Evolutionary conservation across 2,329 filamentous ascomycete species (phyloP), one percentile per base, ranked within the genome.

Genomic region (Apiospora malaysiana): DNA sequence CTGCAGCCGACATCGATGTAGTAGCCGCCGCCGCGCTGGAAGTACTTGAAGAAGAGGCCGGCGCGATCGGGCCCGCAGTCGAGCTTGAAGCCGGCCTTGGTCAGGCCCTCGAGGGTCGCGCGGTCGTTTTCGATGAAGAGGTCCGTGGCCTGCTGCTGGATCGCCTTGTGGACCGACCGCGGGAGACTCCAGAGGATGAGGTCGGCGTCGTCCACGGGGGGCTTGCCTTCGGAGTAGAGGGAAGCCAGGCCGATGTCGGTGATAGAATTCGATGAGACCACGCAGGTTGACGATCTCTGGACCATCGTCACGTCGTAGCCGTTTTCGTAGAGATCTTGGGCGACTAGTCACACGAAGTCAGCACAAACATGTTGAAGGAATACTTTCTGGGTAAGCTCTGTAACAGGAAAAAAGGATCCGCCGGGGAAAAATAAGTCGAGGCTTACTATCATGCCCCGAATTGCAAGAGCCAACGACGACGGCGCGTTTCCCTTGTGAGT

Each of bases 171-270:
- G 0, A 94, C 83, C 1, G 89, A 83, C 0, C 82, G 84, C 0
- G 92, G 91, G 1, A 87, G 79, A 43, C 87, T 86, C 77, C 90
- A 89, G 0, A 87, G 78, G 1, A 86, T 80, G 2, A 93, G 71
- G 74, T 95, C 93, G 0, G 89, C 88, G 63, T 93, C 92, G 40
- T 93, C 90, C 6, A 86, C 85, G 0, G 89, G 87, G 0, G 91
- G 91, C 0, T 86, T 85, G 21, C 79, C 80, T 70, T 90, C 87
- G 0, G 78, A 79, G 76, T 86, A 88, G 1, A 89, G 73, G 0
- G 85, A 85, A 66, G 85, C 86, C 7, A 92, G 79, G 1, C 83
- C 81, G 27, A 91, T 85, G 0, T 89, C 83, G 1, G 84, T 81
- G 7, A 89, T 84, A 1, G 86, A 82, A 18, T 83, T 76, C 14